These are phyloP conservation scores for Aspergillus piperis DNA, from an alignment of 2,329 filamentous ascomycete species.

Conservation along the genomic window DNA sequence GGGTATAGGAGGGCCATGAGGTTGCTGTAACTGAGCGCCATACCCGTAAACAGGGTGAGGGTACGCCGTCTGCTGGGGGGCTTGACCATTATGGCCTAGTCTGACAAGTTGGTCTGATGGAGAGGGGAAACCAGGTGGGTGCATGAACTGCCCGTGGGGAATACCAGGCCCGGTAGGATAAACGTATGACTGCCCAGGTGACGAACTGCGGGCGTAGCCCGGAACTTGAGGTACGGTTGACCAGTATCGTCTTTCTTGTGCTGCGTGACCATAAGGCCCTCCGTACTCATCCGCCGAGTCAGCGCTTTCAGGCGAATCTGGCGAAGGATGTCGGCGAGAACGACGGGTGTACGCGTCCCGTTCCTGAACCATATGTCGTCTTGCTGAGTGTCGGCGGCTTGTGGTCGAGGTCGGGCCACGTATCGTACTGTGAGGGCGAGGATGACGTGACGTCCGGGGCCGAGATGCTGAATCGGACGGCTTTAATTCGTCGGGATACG, in stretches of 20 bases:
- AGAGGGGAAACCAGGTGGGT: slow-evolving; percentile 27
- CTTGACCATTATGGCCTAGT: slow-evolving; percentile 29
- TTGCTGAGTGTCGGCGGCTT: slow-evolving; percentile 40
- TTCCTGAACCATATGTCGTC: slow-evolving; percentile 41
- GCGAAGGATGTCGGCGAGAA: slow-evolving; percentile 48
- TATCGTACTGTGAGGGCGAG: slow-evolving; percentile 38
- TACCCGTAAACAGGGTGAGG: slow-evolving; percentile 33
- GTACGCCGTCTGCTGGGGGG: slow-evolving; percentile 29
- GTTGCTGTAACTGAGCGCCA: slow-evolving; percentile 29
- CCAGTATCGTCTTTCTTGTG: slow-evolving; percentile 39
- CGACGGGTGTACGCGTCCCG: slow-evolving; percentile 40
- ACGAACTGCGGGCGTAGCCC: slow-evolving; percentile 44
- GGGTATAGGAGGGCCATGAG: slow-evolving; percentile 28
- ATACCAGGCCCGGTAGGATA: slow-evolving; percentile 31
- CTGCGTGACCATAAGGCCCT: slow-evolving; percentile 45
- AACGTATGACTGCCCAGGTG: slow-evolving; percentile 43
- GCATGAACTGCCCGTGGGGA: slow-evolving; percentile 29
- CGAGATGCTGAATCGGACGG: slow-evolving; percentile 51
- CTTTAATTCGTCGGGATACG: slow-evolving; percentile 50
- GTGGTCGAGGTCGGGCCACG: slow-evolving; percentile 41
- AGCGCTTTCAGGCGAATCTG: slow-evolving; percentile 61
- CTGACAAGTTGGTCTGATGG: slow-evolving; percentile 39
- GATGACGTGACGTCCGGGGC: slow-evolving; percentile 42
- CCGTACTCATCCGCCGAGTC: slow-evolving; percentile 67
- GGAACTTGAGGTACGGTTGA: slow-evolving; percentile 30